Base-by-base conservation (phyloP, 805 yeast species). In the Hanseniaspora singularis region DNA sequence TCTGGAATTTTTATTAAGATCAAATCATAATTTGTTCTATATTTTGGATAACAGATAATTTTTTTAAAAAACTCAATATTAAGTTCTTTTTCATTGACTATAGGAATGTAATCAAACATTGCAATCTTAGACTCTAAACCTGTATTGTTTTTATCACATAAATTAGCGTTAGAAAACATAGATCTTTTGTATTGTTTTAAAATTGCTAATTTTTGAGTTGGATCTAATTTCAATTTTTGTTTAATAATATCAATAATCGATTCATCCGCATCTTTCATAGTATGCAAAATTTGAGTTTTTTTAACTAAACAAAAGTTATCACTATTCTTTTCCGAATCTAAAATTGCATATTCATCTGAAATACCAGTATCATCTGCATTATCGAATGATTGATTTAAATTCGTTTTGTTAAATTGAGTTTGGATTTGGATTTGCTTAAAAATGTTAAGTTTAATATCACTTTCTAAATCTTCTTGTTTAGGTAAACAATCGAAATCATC, bases 101-200 rank as follows among this genome's bases (percentile, higher is more conserved):
- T 36, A 5, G 50, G 46, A n/a, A 47, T 36, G 27, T 40, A 47
- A 14, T 47, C 50, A 40, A 47, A 47, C 38, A 40, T 47, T 8
- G 40, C 40, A 11, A 40, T 23, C 23, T 33, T 45, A 10, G 42
- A 45, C 6, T 44, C 48, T 2, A 28, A 9, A 14, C 15, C 32
- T 10, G 28, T 30, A 11, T 24, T 24, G 4, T 14, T 11, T 14
- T 11, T 5, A n/a, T 33, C 23, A 10, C 9, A 6, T 15, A 31
- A 22, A 26, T 24, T 22, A n/a, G 31, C 33, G 11, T 36, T 19
- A 15, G 38, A 8, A 15, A 45, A 16, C 48, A 44, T 44, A 10
- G 40, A 37, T 11, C 33, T 30, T 31, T 47, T 36, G 41, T 47
- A 40, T n/a, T 47, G 46, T 11, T 36, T 47, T 6, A 47, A 19